Evolutionary conservation across 768 basidiomycete species (phyloP).

Genomic region (Agaricus sinodeliciosus): DNA sequence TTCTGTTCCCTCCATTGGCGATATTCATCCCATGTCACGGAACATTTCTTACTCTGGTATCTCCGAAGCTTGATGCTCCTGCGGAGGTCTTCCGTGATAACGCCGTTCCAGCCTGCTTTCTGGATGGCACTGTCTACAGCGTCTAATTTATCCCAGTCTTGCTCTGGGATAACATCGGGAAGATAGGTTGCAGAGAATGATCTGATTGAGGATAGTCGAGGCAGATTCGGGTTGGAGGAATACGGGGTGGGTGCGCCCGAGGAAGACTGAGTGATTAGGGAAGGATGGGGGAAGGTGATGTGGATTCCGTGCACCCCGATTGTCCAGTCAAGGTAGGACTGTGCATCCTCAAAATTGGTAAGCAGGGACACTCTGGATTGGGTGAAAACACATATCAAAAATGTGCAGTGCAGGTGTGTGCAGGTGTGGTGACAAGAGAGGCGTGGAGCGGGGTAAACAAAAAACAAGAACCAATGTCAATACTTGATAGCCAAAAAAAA

Average conservation of each 20-base stretch:
- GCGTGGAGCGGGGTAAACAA: not conserved
- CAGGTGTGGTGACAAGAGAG: not conserved
- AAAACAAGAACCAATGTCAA: slow-evolving; percentile 11
- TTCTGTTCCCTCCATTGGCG: slow-evolving; percentile 60
- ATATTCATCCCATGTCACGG: slow-evolving; percentile 72
- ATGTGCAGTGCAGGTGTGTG: no score
- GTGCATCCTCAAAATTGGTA: slow-evolving; percentile 85
- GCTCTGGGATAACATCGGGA: slow-evolving; percentile 86
- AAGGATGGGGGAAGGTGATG: slow-evolving; percentile 81
- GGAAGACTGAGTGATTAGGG: slow-evolving; percentile 45
- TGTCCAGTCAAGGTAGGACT: slow-evolving; percentile 88
- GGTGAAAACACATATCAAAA: slow-evolving; percentile 6
- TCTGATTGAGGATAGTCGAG: slow-evolving; percentile 45
- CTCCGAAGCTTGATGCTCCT: slow-evolving; percentile 69
- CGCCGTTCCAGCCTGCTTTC: slow-evolving; percentile 87
- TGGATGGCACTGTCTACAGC: slow-evolving; percentile 87
- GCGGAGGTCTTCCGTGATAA: slow-evolving; percentile 76
- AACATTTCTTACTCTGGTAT: slow-evolving; percentile 73
- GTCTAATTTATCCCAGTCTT: slow-evolving; percentile 91
- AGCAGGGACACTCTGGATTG: slow-evolving; percentile 75
- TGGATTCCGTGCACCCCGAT: slow-evolving; percentile 89
- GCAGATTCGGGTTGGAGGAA: slow-evolving; percentile 58
- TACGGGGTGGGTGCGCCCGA: slow-evolving; percentile 66
- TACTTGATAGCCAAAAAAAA: slow-evolving; percentile 6
- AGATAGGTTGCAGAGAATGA: slow-evolving; percentile 85